Base-by-base conservation (phyloP, 2,329 filamentous ascomycete genomes). In the Epichloe gansuensis region DNA sequence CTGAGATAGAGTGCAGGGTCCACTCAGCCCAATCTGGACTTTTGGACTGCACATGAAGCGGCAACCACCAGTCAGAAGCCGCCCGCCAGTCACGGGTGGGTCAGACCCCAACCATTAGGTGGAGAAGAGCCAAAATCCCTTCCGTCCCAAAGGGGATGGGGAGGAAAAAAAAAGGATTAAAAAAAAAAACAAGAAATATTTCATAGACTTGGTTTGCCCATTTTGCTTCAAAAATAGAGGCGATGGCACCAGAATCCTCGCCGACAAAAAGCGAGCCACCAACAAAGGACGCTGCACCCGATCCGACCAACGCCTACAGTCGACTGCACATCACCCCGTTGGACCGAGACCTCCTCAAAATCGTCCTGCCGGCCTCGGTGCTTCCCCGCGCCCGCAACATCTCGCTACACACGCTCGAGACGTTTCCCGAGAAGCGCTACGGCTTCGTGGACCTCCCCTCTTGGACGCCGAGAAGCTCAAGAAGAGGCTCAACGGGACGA, bases 351-450 rank as follows among this genome's bases (percentile, higher is more conserved):
- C 78, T 97, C 17, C 74, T 93, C 53, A 77, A 80, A 52, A 75
- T 85, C 48, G 80, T 94, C 55, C 69, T 98, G 47, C 82, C 88
- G 23, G 74, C 83, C 1, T 78, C 84, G 1, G 64, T 88, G 13
- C 78, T 82, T 38, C 75, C 81, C 13, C 73, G 74, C 46, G 88
- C 88, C 21, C 81, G 82, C 56, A 88, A 90, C 64, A 80, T 96
- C 50, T 95, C 91, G n/a, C 96, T 85, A 70, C 91, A 97, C 69
- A 75, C 75, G 5, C 72, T 96, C 59, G 80, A 89, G 63, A 91
- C 91, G 0, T 95, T 95, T 57, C 91, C 91, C 13, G 93, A 98
- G 59, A 86, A 82, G 65, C 84, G 81, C 51, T 98, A 89, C 81
- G 93, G 91, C 52, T 98, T 87, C 70, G 75, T 97, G 55, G 90